Evolutionary conservation across 768 basidiomycete species (phyloP), one percentile per base, ranked within the genome.

Genomic region (Chiua virens): DNA sequence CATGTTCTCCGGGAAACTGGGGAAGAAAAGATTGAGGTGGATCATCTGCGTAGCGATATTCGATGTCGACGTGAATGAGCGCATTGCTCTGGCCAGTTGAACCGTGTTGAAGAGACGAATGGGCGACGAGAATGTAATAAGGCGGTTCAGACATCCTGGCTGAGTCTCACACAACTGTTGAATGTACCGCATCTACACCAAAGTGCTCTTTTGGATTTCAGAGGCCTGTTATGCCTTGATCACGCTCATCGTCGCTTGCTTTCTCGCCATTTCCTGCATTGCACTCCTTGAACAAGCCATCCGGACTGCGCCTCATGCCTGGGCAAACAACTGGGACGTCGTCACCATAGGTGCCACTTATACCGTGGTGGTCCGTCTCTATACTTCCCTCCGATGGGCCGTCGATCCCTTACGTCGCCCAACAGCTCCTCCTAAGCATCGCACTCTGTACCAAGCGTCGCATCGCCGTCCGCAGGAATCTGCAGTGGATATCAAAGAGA

Each of bases 41-140:
- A 62, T 93, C 91, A 59, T 93, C 89, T 18, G 81, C 79, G 62
- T 89, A 92, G 59, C 89, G 86, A 64, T 92, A 92, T 58, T 92
- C 86, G 17, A 93, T 83, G 38, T 74, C 71, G 5, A 88, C 87
- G 61, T 92, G 90, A 11, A 77, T 70, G 42, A 74, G 60, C 28
- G 52, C 55, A 2, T 54, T 71, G 25, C 73, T 75, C 11, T 72
- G 70, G 3, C 75, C 64, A 20, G 75, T 45, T 44, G 65, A 62
- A 27, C 73, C 70, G 42, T 64, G 52, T 20, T 68, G 67, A 21
- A 78, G 64, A 11, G 77, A 72, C 17, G 79, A 78, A 55, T 83
- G 82, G 2, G 86, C 81, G 47, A 86, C 72, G 48, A 92, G 78
- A 35, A 92, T 66, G 59, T 88, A 92, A 69, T 77, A 82, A 18